Percentiles rank a stretch among this genome's conserved stretches.
These are phyloP conservation scores for Podospora tetraspora DNA, from an alignment of 495 filamentous ascomycete species.

Conservation along the genomic window DNA sequence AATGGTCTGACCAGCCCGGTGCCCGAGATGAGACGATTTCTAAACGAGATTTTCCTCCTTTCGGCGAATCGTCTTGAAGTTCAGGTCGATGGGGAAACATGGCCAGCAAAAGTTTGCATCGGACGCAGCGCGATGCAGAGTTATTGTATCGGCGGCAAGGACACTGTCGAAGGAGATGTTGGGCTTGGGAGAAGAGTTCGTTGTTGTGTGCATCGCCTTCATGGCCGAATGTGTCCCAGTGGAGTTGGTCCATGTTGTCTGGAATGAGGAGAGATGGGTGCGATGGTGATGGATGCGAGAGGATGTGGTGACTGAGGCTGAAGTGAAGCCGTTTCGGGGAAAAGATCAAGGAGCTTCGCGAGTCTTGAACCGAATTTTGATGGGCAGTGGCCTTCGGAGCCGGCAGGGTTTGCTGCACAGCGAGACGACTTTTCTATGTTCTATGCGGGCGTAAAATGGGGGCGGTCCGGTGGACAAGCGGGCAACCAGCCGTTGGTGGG, in stretches of 20 bases:
- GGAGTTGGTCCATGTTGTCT: neutral
- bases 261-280: neutral
- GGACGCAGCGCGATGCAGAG: conserved; percentile 5
- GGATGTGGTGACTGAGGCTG: neutral
- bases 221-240: neutral
- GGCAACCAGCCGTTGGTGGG: too few species aligned
- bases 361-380: neutral
- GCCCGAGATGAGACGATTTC: conserved; percentile 1
- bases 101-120: neutral
- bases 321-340: too few species aligned
- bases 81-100: neutral
- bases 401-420: neutral
- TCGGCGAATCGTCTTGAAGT: too few species aligned
- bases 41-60: neutral
- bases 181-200: neutral
- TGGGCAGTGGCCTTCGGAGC: neutral
- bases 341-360: too few species aligned
- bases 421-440: too few species aligned
- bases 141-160: conserved; percentile 3
- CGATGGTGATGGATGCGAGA: neutral
- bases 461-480: neutral
- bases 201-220: neutral
- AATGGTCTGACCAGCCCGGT: neutral
- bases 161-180: conserved; percentile 2
- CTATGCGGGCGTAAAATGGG: neutral